Evolutionary conservation across 2,329 filamentous ascomycete species (phyloP), one percentile per base, ranked within the genome.

Genomic region (Didymella keratinophila): DNA sequence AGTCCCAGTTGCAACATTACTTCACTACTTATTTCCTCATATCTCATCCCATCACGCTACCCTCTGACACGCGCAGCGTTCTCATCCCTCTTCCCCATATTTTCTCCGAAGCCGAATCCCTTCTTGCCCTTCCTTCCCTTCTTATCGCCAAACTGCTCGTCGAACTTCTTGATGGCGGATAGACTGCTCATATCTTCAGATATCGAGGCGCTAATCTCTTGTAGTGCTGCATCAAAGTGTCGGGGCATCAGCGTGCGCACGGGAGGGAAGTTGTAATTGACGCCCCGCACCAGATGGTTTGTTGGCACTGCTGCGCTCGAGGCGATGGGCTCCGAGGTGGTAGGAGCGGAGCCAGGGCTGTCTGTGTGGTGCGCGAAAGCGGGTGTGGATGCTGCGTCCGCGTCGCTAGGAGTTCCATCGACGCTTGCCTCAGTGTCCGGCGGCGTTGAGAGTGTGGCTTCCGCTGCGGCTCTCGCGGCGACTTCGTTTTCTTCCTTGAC

Each of bases 131-230:
- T 84, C 66, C 86, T 85, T 1, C 84, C 86, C 71, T 87, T 89
- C 34, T 89, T 85, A 73, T 97, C 93, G 25, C 95, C 94, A 75
- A 93, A 99, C 75, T 94, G 90, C 78, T 97, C 92, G 73, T 99
- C 95, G 72, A 98, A 99, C 78, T 96, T 96, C 68, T 92, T 86
- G 69, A 99, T 97, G 12, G 91, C 91, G 64, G 87, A 86, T 62
- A 99, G 81, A 30, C 87, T 92, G 47, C 87, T 83, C 94, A 97
- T 98, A 71, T 99, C 93, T 76, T 97, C 94, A 68, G 87, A 93
- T 65, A 97, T 93, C 69, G 91, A 96, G 0, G 95, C 93, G 55
- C 89, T 91, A 66, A 99, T 97, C 77, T 98, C 93, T 69, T 87
- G 85, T 69, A 97, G 82, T 2, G 92, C 95, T 65, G 87, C 89